Percentiles rank a stretch among this genome's conserved stretches.
These are phyloP conservation scores for Candida sojae DNA, from an alignment of 1,139 yeast species.

Conservation along the genomic window DNA sequence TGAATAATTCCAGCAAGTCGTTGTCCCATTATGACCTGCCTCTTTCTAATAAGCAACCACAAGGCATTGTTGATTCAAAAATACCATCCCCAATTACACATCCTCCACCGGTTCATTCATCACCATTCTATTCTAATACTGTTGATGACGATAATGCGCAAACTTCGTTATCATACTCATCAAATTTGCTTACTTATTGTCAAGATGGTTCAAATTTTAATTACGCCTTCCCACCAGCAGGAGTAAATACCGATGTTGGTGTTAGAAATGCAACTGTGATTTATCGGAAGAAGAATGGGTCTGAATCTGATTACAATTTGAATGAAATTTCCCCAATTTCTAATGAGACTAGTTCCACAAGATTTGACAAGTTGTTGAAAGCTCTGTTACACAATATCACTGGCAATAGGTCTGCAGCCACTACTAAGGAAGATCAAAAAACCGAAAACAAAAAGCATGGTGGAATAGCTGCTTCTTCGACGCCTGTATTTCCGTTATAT, in stretches of 20 bases:
- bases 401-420: neutral
- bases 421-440: neutral
- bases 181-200: constrained; percentile 5
- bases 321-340: constrained; percentile 19
- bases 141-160: constrained; percentile 15
- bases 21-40: neutral
- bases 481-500: neutral
- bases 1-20: neutral
- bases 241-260: neutral
- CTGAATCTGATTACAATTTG: constrained; percentile 13
- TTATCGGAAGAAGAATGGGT: constrained; percentile 9
- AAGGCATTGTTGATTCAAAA: neutral
- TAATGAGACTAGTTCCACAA: constrained; percentile 7
- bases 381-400: neutral
- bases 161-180: constrained; percentile 9
- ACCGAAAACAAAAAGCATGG: neutral
- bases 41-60: constrained; percentile 1
- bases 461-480: neutral
- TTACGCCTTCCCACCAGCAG: neutral
- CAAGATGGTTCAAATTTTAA: neutral
- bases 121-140: constrained; percentile 8
- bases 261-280: constrained; percentile 18
- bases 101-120: constrained; percentile 5
- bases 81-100: neutral
- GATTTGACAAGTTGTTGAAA: neutral